Evolutionary conservation across 2,329 filamentous ascomycete species (phyloP).

Genomic region (Aspergillus persii): DNA sequence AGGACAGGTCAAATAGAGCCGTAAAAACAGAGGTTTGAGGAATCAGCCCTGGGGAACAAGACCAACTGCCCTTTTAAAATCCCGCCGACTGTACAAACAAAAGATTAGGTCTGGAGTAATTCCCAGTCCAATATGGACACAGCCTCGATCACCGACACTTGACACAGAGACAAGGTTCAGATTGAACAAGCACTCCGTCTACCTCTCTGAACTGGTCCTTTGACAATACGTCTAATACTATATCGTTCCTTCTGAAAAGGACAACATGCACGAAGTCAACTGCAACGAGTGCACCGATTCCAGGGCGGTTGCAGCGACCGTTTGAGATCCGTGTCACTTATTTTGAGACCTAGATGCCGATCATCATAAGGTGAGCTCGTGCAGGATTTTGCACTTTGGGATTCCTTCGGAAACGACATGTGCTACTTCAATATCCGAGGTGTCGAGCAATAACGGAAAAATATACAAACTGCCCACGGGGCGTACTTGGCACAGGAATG

Average conservation of each 20-base stretch:
- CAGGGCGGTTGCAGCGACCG: slow-evolving; percentile 39
- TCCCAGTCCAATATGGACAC: slow-evolving; percentile 25
- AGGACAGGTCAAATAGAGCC: not conserved
- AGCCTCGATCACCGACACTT: not conserved
- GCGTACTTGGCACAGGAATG: not conserved
- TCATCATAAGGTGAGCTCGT: slow-evolving; percentile 26
- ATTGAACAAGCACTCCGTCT: slow-evolving; percentile 35
- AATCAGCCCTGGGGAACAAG: slow-evolving; percentile 16
- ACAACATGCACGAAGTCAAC: slow-evolving; percentile 33
- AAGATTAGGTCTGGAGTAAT: slow-evolving; percentile 17
- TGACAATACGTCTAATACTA: slow-evolving; percentile 42
- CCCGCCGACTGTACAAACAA: slow-evolving; percentile 14
- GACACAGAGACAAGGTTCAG: slow-evolving; percentile 8
- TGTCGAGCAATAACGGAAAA: slow-evolving; percentile 39
- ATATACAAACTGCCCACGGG: slow-evolving; percentile 15
- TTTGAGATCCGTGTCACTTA: slow-evolving; percentile 36
- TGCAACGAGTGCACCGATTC: slow-evolving; percentile 41
- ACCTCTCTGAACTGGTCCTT: slow-evolving; percentile 42
- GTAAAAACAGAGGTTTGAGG: not conserved
- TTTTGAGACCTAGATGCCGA: slow-evolving; percentile 36
- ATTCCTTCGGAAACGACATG: slow-evolving; percentile 37
- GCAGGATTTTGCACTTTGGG: slow-evolving; percentile 40
- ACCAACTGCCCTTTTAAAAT: slow-evolving; percentile 9
- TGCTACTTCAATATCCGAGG: slow-evolving; percentile 39
- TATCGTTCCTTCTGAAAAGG: slow-evolving; percentile 37